These are phyloP conservation scores for Arthroderma sp. DNA, from an alignment of 2,329 filamentous ascomycete genomes.

Conservation along the genomic window DNA sequence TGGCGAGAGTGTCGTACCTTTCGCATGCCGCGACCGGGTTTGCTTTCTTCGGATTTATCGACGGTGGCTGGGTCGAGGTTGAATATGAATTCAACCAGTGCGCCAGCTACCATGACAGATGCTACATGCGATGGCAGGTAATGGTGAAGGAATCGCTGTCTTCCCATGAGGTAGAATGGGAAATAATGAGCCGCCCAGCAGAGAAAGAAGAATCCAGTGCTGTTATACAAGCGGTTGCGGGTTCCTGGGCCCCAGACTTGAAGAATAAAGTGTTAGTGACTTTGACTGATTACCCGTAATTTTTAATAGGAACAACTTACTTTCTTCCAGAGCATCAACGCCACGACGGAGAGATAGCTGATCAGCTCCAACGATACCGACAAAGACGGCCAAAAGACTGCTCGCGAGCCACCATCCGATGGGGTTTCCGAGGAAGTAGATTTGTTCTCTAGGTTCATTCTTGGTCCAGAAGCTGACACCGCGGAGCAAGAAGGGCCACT, in stretches of 20 bases:
- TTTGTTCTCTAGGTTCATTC: constrained; percentile 86
- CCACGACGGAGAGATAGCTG: constrained; percentile 88
- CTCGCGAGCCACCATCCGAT: constrained; percentile 95
- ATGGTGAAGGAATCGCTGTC: constrained; percentile 94
- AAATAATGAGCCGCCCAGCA: constrained; percentile 96
- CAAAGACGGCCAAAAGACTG: constrained; percentile 83
- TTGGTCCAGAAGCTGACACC: constrained; percentile 99
- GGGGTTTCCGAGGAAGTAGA: constrained; percentile 96
- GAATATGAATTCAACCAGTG: constrained; percentile 91
- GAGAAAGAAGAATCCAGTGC: constrained; percentile 97
- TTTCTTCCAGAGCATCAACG: constrained; percentile 81
- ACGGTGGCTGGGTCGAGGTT: constrained; percentile 62
- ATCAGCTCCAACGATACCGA: constrained; percentile 80
- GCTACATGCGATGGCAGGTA: constrained; percentile 92
- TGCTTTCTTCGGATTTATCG: constrained; percentile 9
- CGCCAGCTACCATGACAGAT: constrained; percentile 77
- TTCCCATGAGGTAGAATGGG: constrained; percentile 96
- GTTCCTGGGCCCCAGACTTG: constrained; percentile 51
- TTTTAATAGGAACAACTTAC: constrained; percentile 48
- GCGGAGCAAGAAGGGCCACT: constrained; percentile 94
- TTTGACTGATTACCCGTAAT: not conserved
- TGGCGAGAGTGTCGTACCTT: constrained; percentile 69
- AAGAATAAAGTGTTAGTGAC: constrained; percentile 2
- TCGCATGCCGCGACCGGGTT: constrained; percentile 23
- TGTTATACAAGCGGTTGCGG: constrained; percentile 91